Base-by-base conservation (phyloP, 352 stramenopile species). In the Phytopythium cucurbitacearum region DNA sequence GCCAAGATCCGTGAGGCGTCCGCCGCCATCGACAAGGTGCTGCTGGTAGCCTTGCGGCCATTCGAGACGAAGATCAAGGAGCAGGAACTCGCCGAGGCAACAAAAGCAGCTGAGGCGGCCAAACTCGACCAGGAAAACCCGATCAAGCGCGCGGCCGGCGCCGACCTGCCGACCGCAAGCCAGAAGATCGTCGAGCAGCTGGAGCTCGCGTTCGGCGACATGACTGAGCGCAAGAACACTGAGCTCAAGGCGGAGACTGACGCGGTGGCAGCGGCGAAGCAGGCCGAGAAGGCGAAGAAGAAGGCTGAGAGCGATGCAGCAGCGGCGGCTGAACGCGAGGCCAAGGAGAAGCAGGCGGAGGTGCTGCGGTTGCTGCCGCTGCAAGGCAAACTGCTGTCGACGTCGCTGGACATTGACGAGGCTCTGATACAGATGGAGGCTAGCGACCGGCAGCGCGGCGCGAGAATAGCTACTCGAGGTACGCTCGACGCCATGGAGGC, bases 1-100 rank as follows among this genome's bases (percentile, higher is more conserved):
- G 52, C 48, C 9, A 71, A 57, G 15, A 64, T 81, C 35, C 67
- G 68, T 12, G 57, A 71, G 44, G 68, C 62, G 0, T 71, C 71
- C 10, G 60, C 74, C 15, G 51, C 58, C 8, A 87, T 87, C 41
- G 71, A 73, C 35, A 65, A 75, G 35, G 60, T 62, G 8, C 48
- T 87, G 8, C 48, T 80, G 3, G 57, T 83, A 28, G 73, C 73
- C 5, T 42, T 85, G 3, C 73, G 77, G 37, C 76, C 76, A 11
- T 85, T 87, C 28, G 67, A 84, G 43, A 62, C 65, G 5, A 54
- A 62, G 36, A 56, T 56, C 35, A 59, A 67, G 36, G 67, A 74
- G 41, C 50, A 71, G n/a, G 61, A 78, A 7, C 51, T 67, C 11
- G 51, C 59, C 11, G 59, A 76, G 7, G 57, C 53, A 0, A 11